phyloP scores from a whole-genome alignment of 2,329 filamentous ascomycete genomes.

The Shiraia bambusicola region DNA sequence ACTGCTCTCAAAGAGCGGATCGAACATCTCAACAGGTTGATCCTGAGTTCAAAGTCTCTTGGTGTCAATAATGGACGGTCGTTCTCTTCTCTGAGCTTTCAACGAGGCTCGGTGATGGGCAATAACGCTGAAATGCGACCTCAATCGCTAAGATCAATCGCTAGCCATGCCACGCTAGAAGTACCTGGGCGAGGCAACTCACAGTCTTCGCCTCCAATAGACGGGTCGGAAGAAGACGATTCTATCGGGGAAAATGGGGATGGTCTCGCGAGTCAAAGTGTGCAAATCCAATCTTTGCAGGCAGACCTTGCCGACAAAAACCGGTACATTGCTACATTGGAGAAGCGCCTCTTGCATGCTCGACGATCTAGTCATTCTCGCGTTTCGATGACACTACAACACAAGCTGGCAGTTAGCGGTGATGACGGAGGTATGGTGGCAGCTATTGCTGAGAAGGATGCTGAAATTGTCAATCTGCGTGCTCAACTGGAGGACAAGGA shows the following conservation, averaged over 20 bases:
- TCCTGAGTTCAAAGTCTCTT: slow-evolving; percentile 91
- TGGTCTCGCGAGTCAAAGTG: slow-evolving; percentile 74
- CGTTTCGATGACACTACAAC: slow-evolving; percentile 71
- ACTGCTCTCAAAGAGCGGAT: slow-evolving; percentile 97
- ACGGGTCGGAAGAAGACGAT: slow-evolving; percentile 45
- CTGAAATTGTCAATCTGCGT: slow-evolving; percentile 87
- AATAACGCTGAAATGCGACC: slow-evolving; percentile 45
- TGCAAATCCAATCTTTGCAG: slow-evolving; percentile 90
- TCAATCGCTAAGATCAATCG: slow-evolving; percentile 50
- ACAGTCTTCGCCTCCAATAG: slow-evolving; percentile 23
- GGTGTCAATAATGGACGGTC: slow-evolving; percentile 71
- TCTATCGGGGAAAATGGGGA: slow-evolving; percentile 81
- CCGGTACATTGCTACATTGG: slow-evolving; percentile 89
- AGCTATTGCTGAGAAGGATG: slow-evolving; percentile 82
- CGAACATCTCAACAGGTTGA: slow-evolving; percentile 91
- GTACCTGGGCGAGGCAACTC: slow-evolving; percentile 37
- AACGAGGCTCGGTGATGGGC: slow-evolving; percentile 45
- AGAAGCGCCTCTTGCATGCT: slow-evolving; percentile 89
- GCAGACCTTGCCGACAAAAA: slow-evolving; percentile 97
- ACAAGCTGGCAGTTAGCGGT: slow-evolving; percentile 65
- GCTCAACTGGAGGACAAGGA: slow-evolving; percentile 92
- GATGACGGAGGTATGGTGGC: slow-evolving; percentile 76
- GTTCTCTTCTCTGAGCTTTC: slow-evolving; percentile 45
- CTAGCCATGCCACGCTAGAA: slow-evolving; percentile 45
- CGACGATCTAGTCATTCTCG: slow-evolving; percentile 86